Conservation (phyloP, 441 rosid genomes). For the Corymbia citriodora region DNA sequence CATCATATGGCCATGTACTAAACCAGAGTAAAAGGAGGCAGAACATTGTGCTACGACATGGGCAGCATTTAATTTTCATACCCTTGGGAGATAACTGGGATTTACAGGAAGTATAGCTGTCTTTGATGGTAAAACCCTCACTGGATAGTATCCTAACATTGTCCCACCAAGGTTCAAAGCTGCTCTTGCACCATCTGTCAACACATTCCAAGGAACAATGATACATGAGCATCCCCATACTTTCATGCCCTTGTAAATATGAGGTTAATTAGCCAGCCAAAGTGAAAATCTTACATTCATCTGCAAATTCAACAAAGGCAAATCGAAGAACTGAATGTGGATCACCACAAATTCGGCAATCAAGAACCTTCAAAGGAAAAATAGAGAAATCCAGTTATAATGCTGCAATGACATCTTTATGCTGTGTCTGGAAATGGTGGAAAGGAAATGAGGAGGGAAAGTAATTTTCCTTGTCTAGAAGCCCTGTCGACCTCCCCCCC, state of each 20-base stretch:
- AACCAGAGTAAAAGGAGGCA: neutral
- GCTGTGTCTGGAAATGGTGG: neutral
- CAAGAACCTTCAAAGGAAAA: constrained; percentile 52
- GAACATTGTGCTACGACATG: neutral
- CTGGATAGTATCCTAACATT: constrained; percentile 59
- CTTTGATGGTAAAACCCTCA: constrained; percentile 74
- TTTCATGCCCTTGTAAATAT: neutral
- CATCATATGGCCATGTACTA: neutral
- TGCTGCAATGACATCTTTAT: neutral
- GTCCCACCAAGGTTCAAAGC: constrained; percentile 64
- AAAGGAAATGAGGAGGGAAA: neutral
- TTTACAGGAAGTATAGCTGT: constrained; percentile 79
- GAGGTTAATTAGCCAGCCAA: neutral
- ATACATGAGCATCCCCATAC: neutral
- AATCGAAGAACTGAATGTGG: constrained; percentile 77
- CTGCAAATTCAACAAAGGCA: constrained; percentile 70
- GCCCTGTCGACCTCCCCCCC: neutral
- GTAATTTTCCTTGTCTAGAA: neutral
- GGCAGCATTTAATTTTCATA: constrained; percentile 11
- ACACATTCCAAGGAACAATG: constrained; percentile 6
- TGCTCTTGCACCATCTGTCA: constrained; percentile 48
- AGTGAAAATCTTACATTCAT: constrained; percentile 48
- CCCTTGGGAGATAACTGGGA: constrained; percentile 73
- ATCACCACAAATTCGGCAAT: constrained; percentile 71
- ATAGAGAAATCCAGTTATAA: neutral